Evolutionary conservation across 2,329 filamentous ascomycete genomes (phyloP), one percentile per base, ranked within the genome.

Genomic region (Grosmannia huntii): DNA sequence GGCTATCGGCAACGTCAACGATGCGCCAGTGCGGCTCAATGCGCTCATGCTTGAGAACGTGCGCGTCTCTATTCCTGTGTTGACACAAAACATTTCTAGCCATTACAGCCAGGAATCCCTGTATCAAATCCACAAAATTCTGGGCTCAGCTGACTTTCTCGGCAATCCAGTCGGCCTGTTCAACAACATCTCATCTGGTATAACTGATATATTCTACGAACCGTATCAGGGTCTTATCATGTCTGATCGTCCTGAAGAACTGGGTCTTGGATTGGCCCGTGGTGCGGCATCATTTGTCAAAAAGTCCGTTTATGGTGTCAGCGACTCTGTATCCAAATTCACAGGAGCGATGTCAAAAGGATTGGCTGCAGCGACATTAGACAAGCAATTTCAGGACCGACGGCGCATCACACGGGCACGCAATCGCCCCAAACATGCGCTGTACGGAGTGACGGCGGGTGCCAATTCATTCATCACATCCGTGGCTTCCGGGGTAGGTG

Each of bases 1-100:
- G 94, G 95, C 94, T 16, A 94, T 99, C 66, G 94, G 94, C 63
- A 99, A 99, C 66, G 90, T 99, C 76, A 99, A 99, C 66, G 95
- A 99, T 71, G 94, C 94, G 7, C 95, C 94, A 0, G 85, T 99
- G 57, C 85, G 90, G 53, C 84, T 99, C 68, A 99, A 97, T 62
- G 90, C 94, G 1, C 76, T 99, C 27, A 88, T 99, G 75, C 75
- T 99, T 27, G 94, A 99, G 71, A 99, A 99, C 66, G 91, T 94
- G 51, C 84, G 94, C 31, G 87, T 99, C 5, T 96, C 94, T 0
- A 85, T 90, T 9, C 84, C 86, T 5, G 84, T 95, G 1, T 77
- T 99, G 51, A 80, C 90, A 25, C 86, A 88, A 68, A 96, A 91
- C 68, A 83, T 99, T 57, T 87, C 89, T 54, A 95, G 86, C 64